Base-by-base conservation (phyloP, 2,329 filamentous ascomycete genomes). In the Chaetoscypha palmicola region DNA sequence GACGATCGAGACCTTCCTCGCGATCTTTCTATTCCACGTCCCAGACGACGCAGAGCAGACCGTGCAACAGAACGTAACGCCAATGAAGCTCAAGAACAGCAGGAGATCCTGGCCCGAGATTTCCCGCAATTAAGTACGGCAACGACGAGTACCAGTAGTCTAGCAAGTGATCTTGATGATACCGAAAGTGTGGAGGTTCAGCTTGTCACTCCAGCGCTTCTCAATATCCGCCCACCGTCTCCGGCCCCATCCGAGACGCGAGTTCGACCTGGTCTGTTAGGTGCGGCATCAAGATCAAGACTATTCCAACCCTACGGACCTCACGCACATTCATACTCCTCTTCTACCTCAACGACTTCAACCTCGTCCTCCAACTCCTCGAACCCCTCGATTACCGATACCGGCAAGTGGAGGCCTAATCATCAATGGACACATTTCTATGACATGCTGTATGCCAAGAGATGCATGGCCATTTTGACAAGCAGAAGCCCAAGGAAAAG, bases 1-100 rank as follows among this genome's bases (percentile, higher is more conserved):
- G 84, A 89, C 53, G 83, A 87, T 52, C 76, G 85, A 36, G 72
- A 77, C 33, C 74, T 80, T 41, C 77, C 78, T 2, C 67, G 72
- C 32, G 78, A 81, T 54, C 75, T 78, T 62, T 79, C 75, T 26
- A 73, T 81, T 39, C 77, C 78, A 8, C 68, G 50, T 51, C 56
- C 46, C 12, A 32, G 46, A n/a, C 14, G 44, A 26, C 43, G 39
- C 39, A 30, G 26, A 20, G 35, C 38, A n/a, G 28, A 40, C 14
- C 45, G 46, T 41, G 36, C 35, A 23, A 21, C 26, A 36, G 42
- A 50, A n/a, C 43, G 38, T 5, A 50, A 48, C 16, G 38, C 43
- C 3, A 43, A 39, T n/a, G 17, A 50, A 14, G 46, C 54, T 19
- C 48, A 50, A 23, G 51, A 58, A 14, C 55, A 57, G 38, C 36